Base-by-base conservation (phyloP, 179 eudicot species). In the Beta corolliflora region DNA sequence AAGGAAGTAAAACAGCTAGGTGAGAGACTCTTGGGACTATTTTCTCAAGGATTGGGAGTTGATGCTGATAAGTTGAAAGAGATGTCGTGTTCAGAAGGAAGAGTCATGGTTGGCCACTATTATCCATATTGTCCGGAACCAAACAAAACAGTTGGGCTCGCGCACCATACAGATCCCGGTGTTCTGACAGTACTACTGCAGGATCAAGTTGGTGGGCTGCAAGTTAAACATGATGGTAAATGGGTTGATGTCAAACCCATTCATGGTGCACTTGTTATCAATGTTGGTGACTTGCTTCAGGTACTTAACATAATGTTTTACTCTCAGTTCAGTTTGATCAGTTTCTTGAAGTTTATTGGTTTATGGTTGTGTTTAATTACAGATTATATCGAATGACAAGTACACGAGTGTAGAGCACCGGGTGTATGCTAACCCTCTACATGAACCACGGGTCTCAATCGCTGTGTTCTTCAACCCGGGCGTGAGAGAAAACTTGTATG, bases 91-190 rank as follows among this genome's bases (percentile, higher is more conserved):
- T 77, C 86, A 77, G 94, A 79, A 25, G 82, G 75, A 25, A 87
- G 88, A 84, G 59, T 79, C 12, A 85, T 89, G 92, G 92, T 71
- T 16, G 88, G 80, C 0, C 94, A 93, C 53, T 93, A 91, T 74
- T 93, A 92, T 81, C 97, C 97, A 3, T 77, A 84, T 41, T 93
- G 97, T 76, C 97, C 96, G 0, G 89, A 92, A 69, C 93, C 97
- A 0, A 89, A 90, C 18, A 79, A 87, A 83, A 93, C 94, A 0
- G 80, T 87, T 10, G 97, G 97, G 85, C 65, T 92, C 16, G 79
- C 88, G 0, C 78, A 90, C 3, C 97, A 92, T 60, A 81, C 92
- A 5, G 97, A 93, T 84, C 97, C 94, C 0, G 94, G 96, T 18
- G 79, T 91, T 74, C 66, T 92, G 44, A 92, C 96, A 2, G 89